A percentile compares a stretch with the other conserved stretches of the same genome.
phyloP scores from a whole-genome alignment of 2,329 filamentous ascomycete species.

The Xylaria sp. region DNA sequence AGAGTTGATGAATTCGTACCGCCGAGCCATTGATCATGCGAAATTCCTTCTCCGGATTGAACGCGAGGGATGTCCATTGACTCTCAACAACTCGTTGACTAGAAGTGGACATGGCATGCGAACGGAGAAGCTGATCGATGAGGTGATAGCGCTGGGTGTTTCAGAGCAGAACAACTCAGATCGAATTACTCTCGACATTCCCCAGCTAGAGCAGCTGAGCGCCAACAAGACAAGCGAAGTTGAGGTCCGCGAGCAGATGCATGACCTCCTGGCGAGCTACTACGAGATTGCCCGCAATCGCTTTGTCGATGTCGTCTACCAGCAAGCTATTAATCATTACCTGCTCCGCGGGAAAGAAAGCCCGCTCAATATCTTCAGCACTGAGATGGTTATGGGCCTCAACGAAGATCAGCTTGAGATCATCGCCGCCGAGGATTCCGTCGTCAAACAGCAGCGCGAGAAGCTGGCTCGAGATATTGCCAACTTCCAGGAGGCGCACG shows the following conservation, averaged over 20 bases:
- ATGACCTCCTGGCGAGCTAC: constrained; percentile 55
- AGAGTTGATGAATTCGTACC: constrained; percentile 39
- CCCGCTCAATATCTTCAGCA: constrained; percentile 49
- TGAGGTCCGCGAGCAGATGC: constrained; percentile 40
- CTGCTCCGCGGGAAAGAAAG: constrained; percentile 46
- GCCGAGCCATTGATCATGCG: constrained; percentile 39
- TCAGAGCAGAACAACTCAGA: not conserved
- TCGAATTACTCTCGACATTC: constrained; percentile 18
- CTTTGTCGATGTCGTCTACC: constrained; percentile 58
- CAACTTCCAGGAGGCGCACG: constrained; percentile 37
- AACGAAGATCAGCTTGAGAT: constrained; percentile 43
- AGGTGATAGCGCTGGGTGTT: constrained; percentile 14
- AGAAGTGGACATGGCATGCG: constrained; percentile 29
- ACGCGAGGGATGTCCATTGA: constrained; percentile 38
- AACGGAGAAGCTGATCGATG: constrained; percentile 19
- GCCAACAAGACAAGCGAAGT: constrained; percentile 30
- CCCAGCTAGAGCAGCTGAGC: constrained; percentile 21
- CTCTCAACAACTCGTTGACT: constrained; percentile 48
- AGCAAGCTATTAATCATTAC: constrained; percentile 51
- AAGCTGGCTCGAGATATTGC: constrained; percentile 42
- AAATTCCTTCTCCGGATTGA: constrained; percentile 47
- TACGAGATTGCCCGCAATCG: constrained; percentile 57
- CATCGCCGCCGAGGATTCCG: constrained; percentile 54
- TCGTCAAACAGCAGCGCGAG: constrained; percentile 37
- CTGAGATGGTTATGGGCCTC: constrained; percentile 46